Percentiles rank a stretch among this genome's conserved stretches.
phyloP scores from a whole-genome alignment of 768 basidiomycete genomes.

The Suillus subalutaceus region DNA sequence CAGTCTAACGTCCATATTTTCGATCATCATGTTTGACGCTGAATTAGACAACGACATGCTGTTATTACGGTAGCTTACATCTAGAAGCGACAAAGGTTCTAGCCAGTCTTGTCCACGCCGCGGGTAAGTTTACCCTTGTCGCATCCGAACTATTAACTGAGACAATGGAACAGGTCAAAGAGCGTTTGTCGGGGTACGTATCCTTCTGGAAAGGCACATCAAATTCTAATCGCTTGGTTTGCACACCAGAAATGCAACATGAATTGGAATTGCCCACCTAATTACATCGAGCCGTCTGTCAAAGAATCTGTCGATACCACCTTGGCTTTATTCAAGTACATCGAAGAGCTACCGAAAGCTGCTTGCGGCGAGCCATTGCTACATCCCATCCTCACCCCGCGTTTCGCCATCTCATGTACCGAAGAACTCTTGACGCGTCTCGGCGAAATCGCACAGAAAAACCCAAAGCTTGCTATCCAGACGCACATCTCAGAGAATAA shows the following conservation, averaged over 20 bases:
- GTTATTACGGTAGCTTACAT: conserved; percentile 88
- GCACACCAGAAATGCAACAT: conserved; percentile 37
- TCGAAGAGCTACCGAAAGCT: conserved; percentile 54
- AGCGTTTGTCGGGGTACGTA: conserved; percentile 80
- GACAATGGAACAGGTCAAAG: conserved; percentile 60
- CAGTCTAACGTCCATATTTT: not conserved
- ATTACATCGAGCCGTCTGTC: conserved; percentile 69
- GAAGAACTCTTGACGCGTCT: conserved; percentile 64
- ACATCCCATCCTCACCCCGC: conserved; percentile 89
- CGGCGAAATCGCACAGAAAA: conserved; percentile 58
- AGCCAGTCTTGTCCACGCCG: conserved; percentile 69
- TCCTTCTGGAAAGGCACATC: conserved; percentile 1
- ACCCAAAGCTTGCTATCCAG: conserved; percentile 76
- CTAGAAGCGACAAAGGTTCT: conserved; percentile 79
- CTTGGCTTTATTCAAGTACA: conserved; percentile 64
- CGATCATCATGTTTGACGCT: conserved; percentile 12
- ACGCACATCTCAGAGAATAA: conserved; percentile 92
- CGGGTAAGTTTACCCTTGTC: conserved; percentile 44
- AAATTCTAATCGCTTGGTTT: conserved; percentile 9
- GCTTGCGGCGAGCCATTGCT: conserved; percentile 58
- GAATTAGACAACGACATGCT: conserved; percentile 88
- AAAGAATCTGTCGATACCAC: conserved; percentile 66
- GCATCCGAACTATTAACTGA: conserved; percentile 16
- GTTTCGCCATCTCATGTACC: conserved; percentile 94
- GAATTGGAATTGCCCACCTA: conserved; percentile 66